Conservation (phyloP, 495 filamentous ascomycete genomes). For the Jackrogersella multiformis region DNA sequence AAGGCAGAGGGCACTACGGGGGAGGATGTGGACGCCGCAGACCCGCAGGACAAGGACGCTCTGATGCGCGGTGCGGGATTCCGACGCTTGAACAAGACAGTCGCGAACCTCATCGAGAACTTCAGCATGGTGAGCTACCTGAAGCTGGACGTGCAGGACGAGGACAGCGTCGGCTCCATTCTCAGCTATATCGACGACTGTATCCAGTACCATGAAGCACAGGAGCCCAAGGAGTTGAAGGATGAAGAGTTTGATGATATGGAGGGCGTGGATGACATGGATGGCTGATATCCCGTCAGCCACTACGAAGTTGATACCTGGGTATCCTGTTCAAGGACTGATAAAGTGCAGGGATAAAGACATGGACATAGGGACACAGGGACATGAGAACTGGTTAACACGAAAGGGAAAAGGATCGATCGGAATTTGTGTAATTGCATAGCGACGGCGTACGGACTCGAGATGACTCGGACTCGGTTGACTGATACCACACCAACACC, state of each 20-base stretch:
- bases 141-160: conserved; percentile 87
- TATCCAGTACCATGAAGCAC: conserved; percentile 94
- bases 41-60: conserved; percentile 69
- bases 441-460: conserved; percentile 43
- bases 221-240: conserved; percentile 87
- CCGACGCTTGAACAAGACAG: conserved; percentile 79
- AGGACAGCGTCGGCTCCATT: conserved; percentile 91
- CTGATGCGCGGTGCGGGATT: conserved; percentile 83
- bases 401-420: neutral
- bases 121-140: conserved; percentile 98
- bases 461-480: conserved; percentile 7
- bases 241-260: conserved; percentile 74
- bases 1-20: conserved; percentile 49
- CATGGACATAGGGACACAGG: neutral
- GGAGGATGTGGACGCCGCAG: conserved; percentile 53
- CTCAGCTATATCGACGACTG: conserved; percentile 97
- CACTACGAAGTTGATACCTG: too few species aligned
- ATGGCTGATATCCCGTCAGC: conserved; percentile 4
- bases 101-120: conserved; percentile 89
- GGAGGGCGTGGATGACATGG: conserved; percentile 52
- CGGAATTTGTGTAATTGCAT: conserved; percentile 34
- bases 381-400: neutral
- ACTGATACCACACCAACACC: conserved; percentile 37
- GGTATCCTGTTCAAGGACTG: neutral
- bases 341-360: neutral